phyloP scores from a whole-genome alignment of 2,329 filamentous ascomycete species.

The Alternaria triticimaculans region DNA sequence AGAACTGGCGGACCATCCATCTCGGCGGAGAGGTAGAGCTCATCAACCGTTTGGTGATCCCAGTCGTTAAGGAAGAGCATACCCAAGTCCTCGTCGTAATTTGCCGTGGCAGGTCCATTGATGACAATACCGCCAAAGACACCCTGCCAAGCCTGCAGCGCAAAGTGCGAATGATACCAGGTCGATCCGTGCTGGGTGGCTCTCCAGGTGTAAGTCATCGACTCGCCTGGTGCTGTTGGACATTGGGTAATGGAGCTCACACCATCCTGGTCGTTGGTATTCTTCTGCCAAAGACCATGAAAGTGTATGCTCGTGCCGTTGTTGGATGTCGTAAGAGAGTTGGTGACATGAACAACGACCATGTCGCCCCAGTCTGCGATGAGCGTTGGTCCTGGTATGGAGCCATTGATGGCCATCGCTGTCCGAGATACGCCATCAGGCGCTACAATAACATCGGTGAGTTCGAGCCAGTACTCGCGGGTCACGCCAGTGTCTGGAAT shows the following conservation, averaged over 20 bases:
- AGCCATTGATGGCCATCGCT: slow-evolving; percentile 51
- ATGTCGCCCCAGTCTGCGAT: slow-evolving; percentile 51
- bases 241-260: slow-evolving; percentile 44
- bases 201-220: slow-evolving; percentile 43
- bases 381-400: slow-evolving; percentile 54
- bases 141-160: slow-evolving; percentile 51
- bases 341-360: slow-evolving; percentile 48
- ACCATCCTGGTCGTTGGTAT: slow-evolving; percentile 41
- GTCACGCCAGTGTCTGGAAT: slow-evolving; percentile 63
- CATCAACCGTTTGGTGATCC: slow-evolving; percentile 50
- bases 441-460: slow-evolving; percentile 51
- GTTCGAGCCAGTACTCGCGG: slow-evolving; percentile 55
- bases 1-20: slow-evolving; percentile 42
- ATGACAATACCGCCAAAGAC: slow-evolving; percentile 51
- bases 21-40: slow-evolving; percentile 40
- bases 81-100: slow-evolving; percentile 55
- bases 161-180: slow-evolving; percentile 54
- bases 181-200: slow-evolving; percentile 51
- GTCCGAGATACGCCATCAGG: slow-evolving; percentile 62
- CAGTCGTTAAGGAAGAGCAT: slow-evolving; percentile 54
- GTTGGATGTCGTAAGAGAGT: slow-evolving; percentile 30
- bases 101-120: slow-evolving; percentile 48
- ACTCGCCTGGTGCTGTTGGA: slow-evolving; percentile 30
- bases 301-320: slow-evolving; percentile 44
- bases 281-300: slow-evolving; percentile 42